Percentiles rank a stretch among this genome's conserved stretches.
These are phyloP conservation scores for Cantharellus anzutake DNA, from an alignment of 768 basidiomycete genomes.

Conservation along the genomic window DNA sequence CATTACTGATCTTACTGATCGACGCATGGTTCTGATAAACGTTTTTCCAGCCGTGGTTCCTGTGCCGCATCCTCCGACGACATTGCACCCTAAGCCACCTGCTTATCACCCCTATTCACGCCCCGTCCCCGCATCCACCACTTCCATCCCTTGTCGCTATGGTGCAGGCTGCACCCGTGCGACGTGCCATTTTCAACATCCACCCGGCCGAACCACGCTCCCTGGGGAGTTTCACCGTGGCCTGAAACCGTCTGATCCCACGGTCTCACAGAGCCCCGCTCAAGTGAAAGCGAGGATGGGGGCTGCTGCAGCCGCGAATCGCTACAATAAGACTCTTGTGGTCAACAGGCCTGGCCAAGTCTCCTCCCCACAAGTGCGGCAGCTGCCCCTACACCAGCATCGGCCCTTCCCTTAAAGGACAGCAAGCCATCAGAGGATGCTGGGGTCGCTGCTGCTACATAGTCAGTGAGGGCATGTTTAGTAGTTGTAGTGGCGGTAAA, in stretches of 20 bases:
- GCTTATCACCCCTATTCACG: slow-evolving; percentile 1
- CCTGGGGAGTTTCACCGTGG: slow-evolving; percentile 70
- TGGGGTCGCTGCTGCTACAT: too few relatives aligned
- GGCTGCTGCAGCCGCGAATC: neutral
- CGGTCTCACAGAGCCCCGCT: neutral
- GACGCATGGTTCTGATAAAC: neutral
- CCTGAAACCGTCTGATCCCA: slow-evolving; percentile 15
- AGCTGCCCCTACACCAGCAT: neutral
- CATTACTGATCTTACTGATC: slow-evolving; percentile 6
- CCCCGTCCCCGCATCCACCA: neutral
- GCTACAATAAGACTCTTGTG: neutral
- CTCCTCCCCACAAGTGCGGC: neutral
- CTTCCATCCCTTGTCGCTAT: slow-evolving; percentile 46
- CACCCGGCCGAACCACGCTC: slow-evolving; percentile 54
- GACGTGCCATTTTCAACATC: slow-evolving; percentile 81
- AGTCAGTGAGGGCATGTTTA: too few relatives aligned
- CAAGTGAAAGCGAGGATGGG: neutral
- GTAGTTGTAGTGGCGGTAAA: too few relatives aligned
- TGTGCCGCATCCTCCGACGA: slow-evolving; percentile 8
- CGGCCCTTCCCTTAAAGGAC: neutral
- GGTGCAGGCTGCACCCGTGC: slow-evolving; percentile 72
- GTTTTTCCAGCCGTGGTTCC: slow-evolving; percentile 4
- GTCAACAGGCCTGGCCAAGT: neutral
- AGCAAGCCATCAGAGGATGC: neutral
- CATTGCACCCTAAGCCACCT: slow-evolving; percentile 20